These are phyloP conservation scores for Penicillium sp. DNA, from an alignment of 2,329 filamentous ascomycete genomes.

Conservation along the genomic window DNA sequence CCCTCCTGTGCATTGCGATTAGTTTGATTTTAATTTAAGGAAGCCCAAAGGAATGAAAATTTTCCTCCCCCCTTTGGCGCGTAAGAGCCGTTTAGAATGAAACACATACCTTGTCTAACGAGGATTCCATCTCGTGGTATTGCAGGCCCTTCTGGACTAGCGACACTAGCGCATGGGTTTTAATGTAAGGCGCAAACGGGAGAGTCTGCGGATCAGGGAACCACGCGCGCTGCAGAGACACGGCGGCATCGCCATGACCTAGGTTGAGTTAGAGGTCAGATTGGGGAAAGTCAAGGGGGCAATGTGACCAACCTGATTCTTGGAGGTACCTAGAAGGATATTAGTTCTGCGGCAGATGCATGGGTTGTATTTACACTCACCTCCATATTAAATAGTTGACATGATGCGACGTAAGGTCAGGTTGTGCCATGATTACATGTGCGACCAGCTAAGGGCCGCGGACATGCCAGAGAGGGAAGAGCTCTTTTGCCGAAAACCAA, in stretches of 20 bases:
- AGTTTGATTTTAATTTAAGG: slow-evolving; percentile 10
- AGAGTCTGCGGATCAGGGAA: slow-evolving; percentile 60
- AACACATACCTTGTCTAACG: slow-evolving; percentile 48
- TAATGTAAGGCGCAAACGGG: slow-evolving; percentile 60
- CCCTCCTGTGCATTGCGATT: slow-evolving; percentile 36
- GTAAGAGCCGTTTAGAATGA: background rate
- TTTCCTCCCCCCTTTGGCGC: background rate
- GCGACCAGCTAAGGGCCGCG: slow-evolving; percentile 30
- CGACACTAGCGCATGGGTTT: slow-evolving; percentile 58
- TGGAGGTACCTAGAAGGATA: slow-evolving; percentile 47
- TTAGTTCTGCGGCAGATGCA: slow-evolving; percentile 18
- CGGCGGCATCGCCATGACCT: slow-evolving; percentile 59
- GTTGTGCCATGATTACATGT: slow-evolving; percentile 46
- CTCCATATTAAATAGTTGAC: slow-evolving; percentile 70
- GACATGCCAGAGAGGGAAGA: slow-evolving; percentile 33
- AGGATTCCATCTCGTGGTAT: slow-evolving; percentile 51
- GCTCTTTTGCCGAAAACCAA: slow-evolving; percentile 31
- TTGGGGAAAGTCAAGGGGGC: slow-evolving; percentile 1
- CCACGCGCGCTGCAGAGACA: slow-evolving; percentile 62
- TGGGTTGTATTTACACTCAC: slow-evolving; percentile 40
- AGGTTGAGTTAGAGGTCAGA: slow-evolving; percentile 19
- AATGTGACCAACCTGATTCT: slow-evolving; percentile 50
- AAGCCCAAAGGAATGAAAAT: background rate
- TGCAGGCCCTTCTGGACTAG: slow-evolving; percentile 64
- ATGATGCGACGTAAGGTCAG: slow-evolving; percentile 53